Percentiles rank a stretch among this genome's conserved stretches.
phyloP scores from a whole-genome alignment of 371 early-diverging fungal genomes.

The Funneliformis caledonium region DNA sequence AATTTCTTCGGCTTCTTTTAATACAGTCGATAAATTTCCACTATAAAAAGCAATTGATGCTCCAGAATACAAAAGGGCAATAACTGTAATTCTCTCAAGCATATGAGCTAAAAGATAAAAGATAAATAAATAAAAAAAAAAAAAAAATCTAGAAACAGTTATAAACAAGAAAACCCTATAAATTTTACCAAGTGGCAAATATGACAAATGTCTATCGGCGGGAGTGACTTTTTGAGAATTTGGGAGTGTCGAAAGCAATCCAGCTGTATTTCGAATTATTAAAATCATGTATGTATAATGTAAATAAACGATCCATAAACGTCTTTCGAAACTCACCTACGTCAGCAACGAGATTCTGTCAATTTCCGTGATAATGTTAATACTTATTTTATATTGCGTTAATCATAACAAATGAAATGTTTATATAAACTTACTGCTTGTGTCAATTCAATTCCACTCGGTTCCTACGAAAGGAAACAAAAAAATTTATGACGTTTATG shows the following conservation, averaged over 20 bases:
- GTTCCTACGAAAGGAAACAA: constrained; percentile 19
- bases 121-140: neutral
- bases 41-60: constrained; percentile 81
- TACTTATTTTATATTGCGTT: neutral
- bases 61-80: constrained; percentile 54
- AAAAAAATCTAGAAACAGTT: neutral
- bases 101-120: constrained; percentile 69
- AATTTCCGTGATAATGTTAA: neutral
- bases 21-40: constrained; percentile 75
- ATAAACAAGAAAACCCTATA: neutral
- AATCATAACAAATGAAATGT: neutral
- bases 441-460: constrained; percentile 54
- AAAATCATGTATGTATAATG: neutral
- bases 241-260: constrained; percentile 38
- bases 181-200: constrained; percentile 22
- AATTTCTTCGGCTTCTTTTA: constrained; percentile 82
- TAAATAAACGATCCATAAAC: neutral
- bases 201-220: constrained; percentile 14
- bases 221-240: neutral
- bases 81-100: constrained; percentile 76
- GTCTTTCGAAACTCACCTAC: constrained; percentile 41
- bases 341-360: constrained; percentile 44
- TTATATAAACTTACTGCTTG: constrained; percentile 49
- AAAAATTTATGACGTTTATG: neutral
- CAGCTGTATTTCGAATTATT: constrained; percentile 44